A percentile compares a stretch with the other conserved stretches of the same genome.
These are phyloP conservation scores for Didymella glomerata DNA, from an alignment of 2,329 filamentous ascomycete species.

Conservation along the genomic window DNA sequence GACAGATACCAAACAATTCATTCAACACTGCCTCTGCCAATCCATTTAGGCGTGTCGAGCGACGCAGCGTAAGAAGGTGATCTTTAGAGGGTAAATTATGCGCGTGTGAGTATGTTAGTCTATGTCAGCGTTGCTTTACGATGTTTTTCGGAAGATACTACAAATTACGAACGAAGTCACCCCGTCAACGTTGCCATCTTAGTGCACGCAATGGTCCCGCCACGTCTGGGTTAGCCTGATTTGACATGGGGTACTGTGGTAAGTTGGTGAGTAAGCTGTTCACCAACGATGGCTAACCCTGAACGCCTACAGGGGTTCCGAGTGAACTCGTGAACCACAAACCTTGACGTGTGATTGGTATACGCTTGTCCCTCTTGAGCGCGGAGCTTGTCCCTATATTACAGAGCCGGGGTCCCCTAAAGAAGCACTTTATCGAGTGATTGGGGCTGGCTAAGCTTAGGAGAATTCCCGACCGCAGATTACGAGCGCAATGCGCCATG, in stretches of 20 bases:
- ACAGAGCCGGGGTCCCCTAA: slow-evolving; percentile 1
- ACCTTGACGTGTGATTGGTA: slow-evolving; percentile 8
- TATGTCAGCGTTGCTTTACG: neutral
- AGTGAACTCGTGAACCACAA: slow-evolving; percentile 1
- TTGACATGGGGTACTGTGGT: too few species aligned
- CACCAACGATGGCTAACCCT: neutral
- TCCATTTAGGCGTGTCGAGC: slow-evolving; percentile 21
- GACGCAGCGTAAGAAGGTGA: slow-evolving; percentile 38
- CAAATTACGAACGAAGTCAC: too few species aligned
- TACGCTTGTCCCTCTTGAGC: slow-evolving; percentile 11
- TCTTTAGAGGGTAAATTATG: slow-evolving; percentile 13
- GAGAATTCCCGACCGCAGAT: slow-evolving; percentile 8
- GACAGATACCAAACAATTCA: neutral
- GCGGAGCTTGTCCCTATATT: slow-evolving; percentile 10
- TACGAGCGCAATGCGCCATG: neutral
- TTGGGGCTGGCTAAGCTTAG: slow-evolving; percentile 7
- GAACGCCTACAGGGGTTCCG: neutral
- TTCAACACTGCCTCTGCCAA: neutral
- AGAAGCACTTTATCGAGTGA: slow-evolving; percentile 2
- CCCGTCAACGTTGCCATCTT: too few species aligned
- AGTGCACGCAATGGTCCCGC: neutral
- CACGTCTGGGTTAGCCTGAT: neutral
- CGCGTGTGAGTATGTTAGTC: neutral
- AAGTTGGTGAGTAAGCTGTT: neutral
- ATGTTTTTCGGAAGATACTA: neutral